Conservation (phyloP, 257 asterid genomes). For the Knoxia roxburghii region DNA sequence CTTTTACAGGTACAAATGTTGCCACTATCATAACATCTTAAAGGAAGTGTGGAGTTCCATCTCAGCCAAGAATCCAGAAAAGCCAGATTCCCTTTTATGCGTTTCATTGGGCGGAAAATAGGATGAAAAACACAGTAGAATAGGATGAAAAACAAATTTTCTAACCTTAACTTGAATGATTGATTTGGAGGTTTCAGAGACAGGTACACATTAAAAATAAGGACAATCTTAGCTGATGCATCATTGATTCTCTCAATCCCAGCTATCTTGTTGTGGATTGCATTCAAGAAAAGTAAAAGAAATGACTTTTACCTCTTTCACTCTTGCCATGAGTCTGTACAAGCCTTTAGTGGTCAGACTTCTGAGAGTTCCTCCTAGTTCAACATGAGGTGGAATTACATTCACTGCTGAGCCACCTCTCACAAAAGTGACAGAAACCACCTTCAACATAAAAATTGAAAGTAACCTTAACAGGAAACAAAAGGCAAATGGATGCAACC, state of each 20-base stretch:
- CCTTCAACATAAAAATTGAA: constrained; percentile 39
- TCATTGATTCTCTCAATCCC: background rate
- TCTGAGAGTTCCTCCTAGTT: constrained; percentile 76
- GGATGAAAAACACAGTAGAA: background rate
- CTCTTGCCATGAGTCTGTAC: constrained; percentile 56
- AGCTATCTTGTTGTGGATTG: too few relatives aligned
- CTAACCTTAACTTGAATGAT: background rate
- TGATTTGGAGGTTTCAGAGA: background rate
- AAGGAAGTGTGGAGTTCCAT: background rate
- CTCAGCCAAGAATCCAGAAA: background rate
- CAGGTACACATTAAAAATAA: background rate
- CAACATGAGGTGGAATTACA: constrained; percentile 56
- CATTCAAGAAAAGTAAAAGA: too few relatives aligned
- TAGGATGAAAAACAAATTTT: too few relatives aligned
- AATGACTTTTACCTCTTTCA: constrained; percentile 51
- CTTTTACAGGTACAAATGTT: background rate
- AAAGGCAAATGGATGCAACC: background rate
- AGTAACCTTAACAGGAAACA: background rate
- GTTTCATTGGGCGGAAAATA: background rate
- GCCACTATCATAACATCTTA: background rate
- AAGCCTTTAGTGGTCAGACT: constrained; percentile 81
- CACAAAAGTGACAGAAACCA: constrained; percentile 70
- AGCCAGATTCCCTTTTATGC: background rate
- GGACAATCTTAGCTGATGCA: background rate
- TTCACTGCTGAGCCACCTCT: constrained; percentile 62